Evolutionary conservation across 2,329 filamentous ascomycete species (phyloP).

Genomic region (Pyrenophora graminea): DNA sequence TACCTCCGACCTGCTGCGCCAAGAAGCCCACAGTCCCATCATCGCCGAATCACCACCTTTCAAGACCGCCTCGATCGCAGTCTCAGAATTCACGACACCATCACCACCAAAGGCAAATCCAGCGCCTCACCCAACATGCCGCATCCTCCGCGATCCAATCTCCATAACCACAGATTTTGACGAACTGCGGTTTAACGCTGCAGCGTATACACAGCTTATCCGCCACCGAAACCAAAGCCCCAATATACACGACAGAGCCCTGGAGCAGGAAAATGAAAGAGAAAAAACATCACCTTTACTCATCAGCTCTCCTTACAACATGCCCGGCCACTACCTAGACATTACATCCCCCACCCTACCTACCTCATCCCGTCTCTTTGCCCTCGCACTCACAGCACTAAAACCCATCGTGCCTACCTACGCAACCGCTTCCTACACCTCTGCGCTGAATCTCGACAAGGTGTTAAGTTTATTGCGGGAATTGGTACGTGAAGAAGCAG

Average conservation of each 20-base stretch:
- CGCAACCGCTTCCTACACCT: constrained; percentile 72
- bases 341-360: constrained; percentile 63
- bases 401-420: constrained; percentile 69
- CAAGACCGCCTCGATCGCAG: not conserved
- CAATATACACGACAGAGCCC: not conserved
- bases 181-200: constrained; percentile 39
- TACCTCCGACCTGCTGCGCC: not conserved
- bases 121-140: not conserved
- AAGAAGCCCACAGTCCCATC: not conserved
- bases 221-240: constrained; percentile 1
- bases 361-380: constrained; percentile 68
- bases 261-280: not conserved
- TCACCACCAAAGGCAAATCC: not conserved
- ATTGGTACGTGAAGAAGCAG: constrained; percentile 54
- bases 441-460: constrained; percentile 76
- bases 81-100: not conserved
- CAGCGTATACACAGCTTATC: constrained; percentile 35
- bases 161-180: constrained; percentile 40
- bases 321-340: constrained; percentile 71
- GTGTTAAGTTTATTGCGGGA: constrained; percentile 63
- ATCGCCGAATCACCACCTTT: not conserved
- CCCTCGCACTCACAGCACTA: constrained; percentile 70
- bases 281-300: constrained; percentile 47
- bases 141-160: constrained; percentile 26
- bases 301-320: constrained; percentile 76